These are phyloP conservation scores for Rhizopogon vinicolor DNA, from an alignment of 768 basidiomycete species.

Conservation along the genomic window DNA sequence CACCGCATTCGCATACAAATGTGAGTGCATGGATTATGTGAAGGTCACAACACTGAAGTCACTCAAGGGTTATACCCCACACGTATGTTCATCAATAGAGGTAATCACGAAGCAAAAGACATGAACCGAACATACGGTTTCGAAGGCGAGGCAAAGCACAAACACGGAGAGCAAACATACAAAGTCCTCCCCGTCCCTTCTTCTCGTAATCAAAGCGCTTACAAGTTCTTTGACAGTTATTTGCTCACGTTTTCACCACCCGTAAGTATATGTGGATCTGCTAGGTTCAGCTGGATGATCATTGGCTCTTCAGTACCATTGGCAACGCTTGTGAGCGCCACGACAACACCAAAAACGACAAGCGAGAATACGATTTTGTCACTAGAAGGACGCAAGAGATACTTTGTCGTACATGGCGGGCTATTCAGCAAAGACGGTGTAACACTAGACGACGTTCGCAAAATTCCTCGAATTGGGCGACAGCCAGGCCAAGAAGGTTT, in stretches of 20 bases:
- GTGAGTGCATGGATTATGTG: constrained; percentile 35
- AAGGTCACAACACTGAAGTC: constrained; percentile 7
- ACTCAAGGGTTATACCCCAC: constrained; percentile 85
- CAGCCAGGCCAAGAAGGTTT: constrained; percentile 95
- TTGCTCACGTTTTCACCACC: constrained; percentile 89
- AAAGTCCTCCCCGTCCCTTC: constrained; percentile 45
- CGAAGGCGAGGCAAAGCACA: constrained; percentile 94
- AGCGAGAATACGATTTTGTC: constrained; percentile 63
- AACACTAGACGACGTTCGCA: constrained; percentile 89
- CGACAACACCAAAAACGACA: constrained; percentile 44
- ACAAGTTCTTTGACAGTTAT: constrained; percentile 49
- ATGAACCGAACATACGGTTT: constrained; percentile 96
- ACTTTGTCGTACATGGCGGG: constrained; percentile 95
- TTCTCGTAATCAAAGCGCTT: not conserved
- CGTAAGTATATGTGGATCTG: constrained; percentile 42
- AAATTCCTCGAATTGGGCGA: constrained; percentile 78
- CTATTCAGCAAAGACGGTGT: constrained; percentile 93
- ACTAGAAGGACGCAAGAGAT: constrained; percentile 77
- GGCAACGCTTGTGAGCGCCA: constrained; percentile 78
- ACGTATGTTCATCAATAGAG: constrained; percentile 89
- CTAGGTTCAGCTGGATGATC: constrained; percentile 1
- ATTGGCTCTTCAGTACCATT: constrained; percentile 66
- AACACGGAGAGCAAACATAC: constrained; percentile 94
- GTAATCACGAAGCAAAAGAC: constrained; percentile 95
- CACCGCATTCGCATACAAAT: constrained; percentile 93